Percentiles rank a stretch among this genome's conserved stretches.
Conservation (phyloP, 305 asterid genomes). For the Fraxinus xanthoxyloides region DNA sequence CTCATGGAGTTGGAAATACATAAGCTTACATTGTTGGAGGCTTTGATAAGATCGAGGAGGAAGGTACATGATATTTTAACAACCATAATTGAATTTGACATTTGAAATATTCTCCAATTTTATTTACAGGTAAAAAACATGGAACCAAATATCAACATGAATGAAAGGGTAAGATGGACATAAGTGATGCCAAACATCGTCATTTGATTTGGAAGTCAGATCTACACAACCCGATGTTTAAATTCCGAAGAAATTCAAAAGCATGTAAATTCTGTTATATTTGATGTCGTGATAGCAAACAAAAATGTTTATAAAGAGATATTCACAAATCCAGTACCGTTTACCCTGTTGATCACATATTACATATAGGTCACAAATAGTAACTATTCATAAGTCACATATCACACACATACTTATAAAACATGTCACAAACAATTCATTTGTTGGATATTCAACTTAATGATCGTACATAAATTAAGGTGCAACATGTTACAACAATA, state of each 20-base stretch:
- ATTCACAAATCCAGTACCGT: too few species aligned
- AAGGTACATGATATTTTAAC: not conserved
- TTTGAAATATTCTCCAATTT: not conserved
- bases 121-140: not conserved
- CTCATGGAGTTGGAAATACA: not conserved
- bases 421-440: not conserved
- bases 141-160: not conserved
- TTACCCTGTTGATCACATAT: not conserved
- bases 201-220: not conserved
- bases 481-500: too few species aligned
- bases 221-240: too few species aligned
- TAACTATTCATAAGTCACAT: not conserved
- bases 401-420: not conserved
- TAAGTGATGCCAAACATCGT: not conserved
- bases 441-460: too few species aligned
- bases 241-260: too few species aligned
- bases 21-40: not conserved
- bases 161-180: not conserved
- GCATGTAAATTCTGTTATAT: not conserved
- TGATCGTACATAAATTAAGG: too few species aligned
- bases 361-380: not conserved
- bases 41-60: not conserved
- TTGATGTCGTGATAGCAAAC: not conserved
- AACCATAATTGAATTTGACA: not conserved
- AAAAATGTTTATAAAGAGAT: not conserved